Conservation (phyloP, 495 filamentous ascomycete genomes). For the Clohesyomyces aquaticus region DNA sequence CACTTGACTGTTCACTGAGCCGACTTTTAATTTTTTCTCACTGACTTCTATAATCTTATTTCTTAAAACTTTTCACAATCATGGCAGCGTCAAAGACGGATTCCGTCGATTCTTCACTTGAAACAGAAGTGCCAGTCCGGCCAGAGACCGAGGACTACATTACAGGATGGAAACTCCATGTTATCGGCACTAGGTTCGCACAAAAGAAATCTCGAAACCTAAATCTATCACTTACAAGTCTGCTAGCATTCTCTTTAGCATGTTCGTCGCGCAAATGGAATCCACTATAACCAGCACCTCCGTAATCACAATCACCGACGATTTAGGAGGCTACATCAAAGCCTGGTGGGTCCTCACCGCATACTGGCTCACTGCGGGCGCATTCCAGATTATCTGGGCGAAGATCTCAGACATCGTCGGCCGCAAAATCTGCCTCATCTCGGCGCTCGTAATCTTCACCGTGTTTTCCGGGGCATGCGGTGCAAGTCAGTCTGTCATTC, state of each 20-base stretch:
- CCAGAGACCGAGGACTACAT: no score
- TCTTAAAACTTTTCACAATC: no score
- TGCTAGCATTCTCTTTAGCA: conserved; percentile 56
- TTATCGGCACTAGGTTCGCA: conserved; percentile 46
- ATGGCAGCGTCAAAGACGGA: no score
- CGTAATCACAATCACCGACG: conserved; percentile 48
- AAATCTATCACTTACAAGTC: conserved; percentile 40
- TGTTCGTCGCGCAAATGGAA: conserved; percentile 56
- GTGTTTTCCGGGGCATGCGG: conserved; percentile 28
- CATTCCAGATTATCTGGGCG: conserved; percentile 25
- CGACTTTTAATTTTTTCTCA: no score
- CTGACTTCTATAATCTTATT: no score
- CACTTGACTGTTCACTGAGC: no score
- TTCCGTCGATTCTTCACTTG: no score
- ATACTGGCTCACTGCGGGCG: conserved; percentile 19
- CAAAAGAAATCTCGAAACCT: background rate
- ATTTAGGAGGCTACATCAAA: conserved; percentile 15
- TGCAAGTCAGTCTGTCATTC: conserved; percentile 38
- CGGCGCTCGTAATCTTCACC: conserved; percentile 46
- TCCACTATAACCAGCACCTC: conserved; percentile 64
- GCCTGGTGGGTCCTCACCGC: conserved; percentile 24
- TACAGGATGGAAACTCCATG: conserved; percentile 53
- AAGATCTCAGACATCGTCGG: conserved; percentile 43
- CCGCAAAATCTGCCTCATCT: conserved; percentile 43
- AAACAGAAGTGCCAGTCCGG: no score